Evolutionary conservation across 2,329 filamentous ascomycete genomes (phyloP), one percentile per base, ranked within the genome.

Genomic region (Alternaria ventricosa): DNA sequence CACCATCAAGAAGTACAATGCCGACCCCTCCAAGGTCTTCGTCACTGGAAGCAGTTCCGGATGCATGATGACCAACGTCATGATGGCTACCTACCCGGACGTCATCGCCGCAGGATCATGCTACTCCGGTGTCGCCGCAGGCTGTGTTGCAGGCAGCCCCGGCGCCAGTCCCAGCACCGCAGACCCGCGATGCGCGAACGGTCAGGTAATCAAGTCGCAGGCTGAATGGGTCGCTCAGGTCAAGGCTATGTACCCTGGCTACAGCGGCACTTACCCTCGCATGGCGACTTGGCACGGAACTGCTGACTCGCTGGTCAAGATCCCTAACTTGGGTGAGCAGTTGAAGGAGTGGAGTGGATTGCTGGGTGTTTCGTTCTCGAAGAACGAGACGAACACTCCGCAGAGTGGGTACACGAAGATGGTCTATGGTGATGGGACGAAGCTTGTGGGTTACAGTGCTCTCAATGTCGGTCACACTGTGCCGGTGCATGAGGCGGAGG

Each of bases 1-100:
- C 70, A 80, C 85, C 1, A 72, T 88, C 15, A 56, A 71, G 7
- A 82, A 82, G 69, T 88, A 89, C 77, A 78, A 78, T 0, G 87
- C 79, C 55, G 85, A 90, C 71, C 68, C 81, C 33, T 75, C 72
- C 63, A 82, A 81, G 58, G 84, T 89, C n/a, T 78, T 68, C 53
- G 70, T 72, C 41, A 72, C 66, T 5, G 76, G 76, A 23, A 63
- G 61, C 18, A 69, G 65, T 30, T 76, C 72, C 0, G 75, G 75
- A 20, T 71, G 68, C 30, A 78, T 78, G 76, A 77, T 78, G 75
- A 64, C 72, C 25, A 77, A 78, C 59, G 74, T 78, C 1, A 64
- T 78, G 41, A 65, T 71, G 33, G 74, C 67, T 3, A 68, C 71
- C 4, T 77, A 77, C 47, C 75, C 74, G 0, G 74, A 76, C 11